Percentiles rank a stretch among this genome's conserved stretches.
Conservation (phyloP, 129 eudicot species). For the Daucus carota region DH1_v3.0 NC_030386.2:30664501-30665000, state of each 20-base stretch:
- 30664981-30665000: too few relatives aligned
- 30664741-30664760: too few relatives aligned
- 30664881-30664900: too few relatives aligned
- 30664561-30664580: conserved; percentile 38
- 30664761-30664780: not conserved
- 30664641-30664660: conserved; percentile 16
- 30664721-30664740: not conserved
- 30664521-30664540: conserved; percentile 53
- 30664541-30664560: conserved; percentile 95
- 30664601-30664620: conserved; percentile 42
- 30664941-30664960: not conserved
- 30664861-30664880: not conserved
- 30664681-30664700: conserved; percentile 17
- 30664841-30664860: not conserved
- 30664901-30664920: too few relatives aligned
- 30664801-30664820: not conserved
- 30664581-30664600: conserved; percentile 30
- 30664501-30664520: conserved; percentile 58
- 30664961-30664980: not conserved
- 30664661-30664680: conserved; percentile 28
- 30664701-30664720: conserved; percentile 26
- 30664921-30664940: too few relatives aligned
- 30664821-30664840: not conserved
- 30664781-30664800: not conserved
- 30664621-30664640: conserved; percentile 24